These are phyloP conservation scores for Trichophyton simii DNA, from an alignment of 2,329 filamentous ascomycete species.

Conservation along the genomic window DNA sequence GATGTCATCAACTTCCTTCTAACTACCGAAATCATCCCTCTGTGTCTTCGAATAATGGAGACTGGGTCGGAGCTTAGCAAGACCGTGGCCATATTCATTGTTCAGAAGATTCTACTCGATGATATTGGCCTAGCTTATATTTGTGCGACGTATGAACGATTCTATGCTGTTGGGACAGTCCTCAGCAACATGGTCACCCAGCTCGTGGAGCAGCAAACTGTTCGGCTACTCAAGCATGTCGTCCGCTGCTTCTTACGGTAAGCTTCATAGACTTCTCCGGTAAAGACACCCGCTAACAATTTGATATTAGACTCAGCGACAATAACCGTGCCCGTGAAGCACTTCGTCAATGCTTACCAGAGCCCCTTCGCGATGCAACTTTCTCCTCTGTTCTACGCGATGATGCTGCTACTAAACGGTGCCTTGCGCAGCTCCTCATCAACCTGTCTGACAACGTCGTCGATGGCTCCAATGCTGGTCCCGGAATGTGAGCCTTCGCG, in stretches of 20 bases:
- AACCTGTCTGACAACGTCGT: conserved; percentile 85
- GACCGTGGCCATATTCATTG: conserved; percentile 98
- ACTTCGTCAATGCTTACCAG: conserved; percentile 85
- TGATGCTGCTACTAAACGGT: conserved; percentile 93
- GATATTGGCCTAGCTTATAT: conserved; percentile 97
- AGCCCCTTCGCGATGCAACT: conserved; percentile 95
- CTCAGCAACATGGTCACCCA: conserved; percentile 98
- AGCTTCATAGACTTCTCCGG: conserved; percentile 20
- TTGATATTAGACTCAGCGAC: conserved; percentile 62
- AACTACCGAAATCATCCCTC: conserved; percentile 94
- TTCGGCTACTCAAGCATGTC: conserved; percentile 89
- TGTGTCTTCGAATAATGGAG: conserved; percentile 98
- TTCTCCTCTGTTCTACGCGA: conserved; percentile 94
- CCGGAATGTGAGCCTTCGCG: conserved; percentile 23
- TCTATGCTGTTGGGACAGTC: conserved; percentile 95
- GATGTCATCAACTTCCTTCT: conserved; percentile 98
- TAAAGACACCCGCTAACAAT: not conserved
- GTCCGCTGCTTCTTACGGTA: conserved; percentile 93
- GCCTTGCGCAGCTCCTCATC: conserved; percentile 90
- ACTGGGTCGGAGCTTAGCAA: conserved; percentile 97
- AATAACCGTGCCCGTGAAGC: conserved; percentile 93
- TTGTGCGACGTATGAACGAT: conserved; percentile 94
- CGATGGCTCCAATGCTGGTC: conserved; percentile 31
- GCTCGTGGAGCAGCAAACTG: conserved; percentile 93
- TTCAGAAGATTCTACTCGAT: conserved; percentile 95